Conservation (phyloP, 2,329 filamentous ascomycete genomes). For the Juglanconis juglandina region DNA sequence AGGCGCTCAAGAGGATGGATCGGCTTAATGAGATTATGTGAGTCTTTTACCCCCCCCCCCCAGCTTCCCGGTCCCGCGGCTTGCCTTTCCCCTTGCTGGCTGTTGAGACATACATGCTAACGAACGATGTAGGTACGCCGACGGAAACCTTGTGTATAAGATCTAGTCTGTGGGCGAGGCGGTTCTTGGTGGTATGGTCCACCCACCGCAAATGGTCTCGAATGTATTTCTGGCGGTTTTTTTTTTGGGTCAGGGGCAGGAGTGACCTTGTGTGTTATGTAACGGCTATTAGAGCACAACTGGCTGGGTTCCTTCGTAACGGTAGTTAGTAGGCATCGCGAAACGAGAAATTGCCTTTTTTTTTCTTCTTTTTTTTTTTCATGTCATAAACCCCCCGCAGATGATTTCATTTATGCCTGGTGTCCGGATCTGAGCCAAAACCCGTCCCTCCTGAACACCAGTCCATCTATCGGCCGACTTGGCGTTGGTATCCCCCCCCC, state of each 20-base stretch:
- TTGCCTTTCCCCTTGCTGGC: not conserved
- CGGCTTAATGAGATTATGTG: constrained; percentile 89
- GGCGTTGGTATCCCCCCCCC: not conserved
- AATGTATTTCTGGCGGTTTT: not conserved
- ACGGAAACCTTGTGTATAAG: constrained; percentile 67
- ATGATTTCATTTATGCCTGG: not conserved
- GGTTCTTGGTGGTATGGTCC: not conserved
- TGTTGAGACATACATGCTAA: constrained; percentile 14
- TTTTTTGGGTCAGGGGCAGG: not conserved
- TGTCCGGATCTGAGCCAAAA: not conserved
- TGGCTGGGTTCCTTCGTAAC: not conserved
- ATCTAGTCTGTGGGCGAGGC: constrained; percentile 42
- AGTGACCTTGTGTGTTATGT: not conserved
- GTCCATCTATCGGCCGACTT: not conserved
- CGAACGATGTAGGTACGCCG: constrained; percentile 45
- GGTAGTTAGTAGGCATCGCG: not conserved
- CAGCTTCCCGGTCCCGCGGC: too few relatives aligned
- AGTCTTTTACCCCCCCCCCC: constrained; percentile 37
- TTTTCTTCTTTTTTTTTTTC: not conserved
- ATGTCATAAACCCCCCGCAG: not conserved
- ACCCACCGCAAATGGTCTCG: not conserved
- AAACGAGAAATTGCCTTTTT: not conserved
- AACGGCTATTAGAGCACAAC: not conserved
- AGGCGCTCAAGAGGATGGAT: constrained; percentile 76
- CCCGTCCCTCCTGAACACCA: not conserved